Base-by-base conservation (phyloP, 2,329 filamentous ascomycete genomes). In the Botrytis fragariae region DNA sequence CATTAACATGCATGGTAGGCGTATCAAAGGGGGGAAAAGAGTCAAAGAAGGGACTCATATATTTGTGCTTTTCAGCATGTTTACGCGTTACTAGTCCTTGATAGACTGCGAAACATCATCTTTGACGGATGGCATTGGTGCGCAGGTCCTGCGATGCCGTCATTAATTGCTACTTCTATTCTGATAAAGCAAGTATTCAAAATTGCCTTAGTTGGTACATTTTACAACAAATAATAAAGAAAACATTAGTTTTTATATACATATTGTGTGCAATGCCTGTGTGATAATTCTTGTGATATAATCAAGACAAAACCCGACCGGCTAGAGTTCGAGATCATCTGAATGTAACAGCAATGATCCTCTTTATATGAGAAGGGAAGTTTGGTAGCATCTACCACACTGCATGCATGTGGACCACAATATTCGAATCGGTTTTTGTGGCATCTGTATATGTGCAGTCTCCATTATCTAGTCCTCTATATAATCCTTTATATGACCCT, bases 131-230 rank as follows among this genome's bases (percentile, higher is more conserved):
- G 81, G 81, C 81, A 83, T 68, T 82, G 80, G 63, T 81, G 81
- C 81, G 82, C 83, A 81, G 81, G 82, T 81, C 82, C 48, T 80
- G 81, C 80, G 78, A 80, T 82, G 82, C 81, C 81, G 82, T 83
- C 81, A 77, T 67, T 84, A 84, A 84, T 82, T 79, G 76, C 73
- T 76, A 77, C 65, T 35, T 75, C 76, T 61, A 54, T 62, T 62
- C 35, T 39, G 57, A 69, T 75, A 73, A 62, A 73, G 75, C 74
- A 68, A 68, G 35, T 68, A 68, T 32, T 42, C 35, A 39, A 68
- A 54, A 68, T 68, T 48, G 18, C 64, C 64, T 54, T 68, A 2
- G 35, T n/a, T 68, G 64, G 64, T 35, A 68, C 64, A 68, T 68
- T 68, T 68, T 39, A 73, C 59, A 67, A 75, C 68, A 68, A 57